A percentile compares a stretch with the other conserved stretches of the same genome.
phyloP scores from a whole-genome alignment of 306 rosid genomes.

The Carpinus viminea region DNA sequence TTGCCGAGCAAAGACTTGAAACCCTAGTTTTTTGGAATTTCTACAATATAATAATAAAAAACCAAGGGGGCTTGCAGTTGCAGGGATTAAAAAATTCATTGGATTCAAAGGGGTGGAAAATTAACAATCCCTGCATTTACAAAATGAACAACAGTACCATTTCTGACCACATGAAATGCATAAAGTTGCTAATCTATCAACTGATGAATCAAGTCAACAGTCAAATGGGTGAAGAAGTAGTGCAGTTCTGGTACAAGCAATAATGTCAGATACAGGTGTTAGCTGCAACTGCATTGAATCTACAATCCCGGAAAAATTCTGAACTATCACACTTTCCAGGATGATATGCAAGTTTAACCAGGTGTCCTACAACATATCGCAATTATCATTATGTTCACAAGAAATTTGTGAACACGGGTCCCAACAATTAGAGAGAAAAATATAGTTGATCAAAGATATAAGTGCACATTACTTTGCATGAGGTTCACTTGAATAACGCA shows the following conservation, averaged over 20 bases:
- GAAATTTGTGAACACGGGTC: conserved; percentile 22
- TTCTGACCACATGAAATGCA: neutral
- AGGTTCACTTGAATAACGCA: conserved; percentile 98
- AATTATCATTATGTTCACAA: neutral
- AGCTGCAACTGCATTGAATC: neutral
- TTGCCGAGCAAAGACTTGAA: neutral
- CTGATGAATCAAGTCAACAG: neutral
- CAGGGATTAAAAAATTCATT: neutral
- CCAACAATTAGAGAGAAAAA: conserved; percentile 14
- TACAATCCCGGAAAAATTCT: neutral
- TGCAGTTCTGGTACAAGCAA: neutral
- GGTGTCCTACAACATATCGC: neutral
- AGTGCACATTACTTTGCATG: conserved; percentile 77
- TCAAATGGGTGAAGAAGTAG: neutral
- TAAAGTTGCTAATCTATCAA: neutral
- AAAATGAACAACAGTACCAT: neutral
- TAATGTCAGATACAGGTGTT: neutral
- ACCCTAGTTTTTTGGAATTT: neutral
- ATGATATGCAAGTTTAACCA: conserved; percentile 3
- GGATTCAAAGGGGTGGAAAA: neutral
- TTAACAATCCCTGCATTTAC: neutral
- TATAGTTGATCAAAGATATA: conserved; percentile 31
- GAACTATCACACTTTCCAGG: neutral
- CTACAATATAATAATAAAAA: neutral
- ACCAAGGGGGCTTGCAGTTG: neutral